Conservation (phyloP, 2,329 filamentous ascomycete genomes). For the Fusarium goolgardi region DNA sequence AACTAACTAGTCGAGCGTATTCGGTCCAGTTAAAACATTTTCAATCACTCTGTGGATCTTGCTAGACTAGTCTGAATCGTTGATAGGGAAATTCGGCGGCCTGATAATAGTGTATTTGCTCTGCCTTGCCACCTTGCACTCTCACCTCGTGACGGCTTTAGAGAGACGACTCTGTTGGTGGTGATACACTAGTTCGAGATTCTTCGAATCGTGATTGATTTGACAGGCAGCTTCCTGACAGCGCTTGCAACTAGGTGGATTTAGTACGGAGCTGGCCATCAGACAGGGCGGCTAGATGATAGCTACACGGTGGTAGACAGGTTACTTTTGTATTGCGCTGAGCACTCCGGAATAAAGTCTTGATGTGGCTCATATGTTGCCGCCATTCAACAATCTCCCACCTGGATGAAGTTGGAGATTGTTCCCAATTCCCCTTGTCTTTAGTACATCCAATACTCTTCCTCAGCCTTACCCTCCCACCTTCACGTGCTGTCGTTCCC, state of each 20-base stretch:
- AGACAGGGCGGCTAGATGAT: constrained; percentile 15
- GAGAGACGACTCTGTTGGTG: background rate
- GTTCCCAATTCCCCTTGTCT: background rate
- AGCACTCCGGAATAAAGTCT: background rate
- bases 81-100: background rate
- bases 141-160: background rate
- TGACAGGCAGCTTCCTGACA: background rate
- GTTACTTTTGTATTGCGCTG: background rate
- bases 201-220: background rate
- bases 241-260: constrained; percentile 5
- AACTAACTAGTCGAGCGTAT: background rate
- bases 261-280: constrained; percentile 15
- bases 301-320: background rate
- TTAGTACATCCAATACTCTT: background rate
- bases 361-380: background rate
- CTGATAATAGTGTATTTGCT: background rate
- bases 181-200: background rate
- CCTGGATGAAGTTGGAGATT: background rate
- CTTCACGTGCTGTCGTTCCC: background rate
- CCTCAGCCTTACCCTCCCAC: background rate
- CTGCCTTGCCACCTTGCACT: background rate
- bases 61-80: background rate
- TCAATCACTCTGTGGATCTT: background rate
- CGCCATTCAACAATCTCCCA: background rate
- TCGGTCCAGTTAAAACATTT: background rate